Evolutionary conservation across 108 stramenopile species (phyloP), one percentile per base, ranked within the genome.

Genomic region (Epipyxis sp.): DNA sequence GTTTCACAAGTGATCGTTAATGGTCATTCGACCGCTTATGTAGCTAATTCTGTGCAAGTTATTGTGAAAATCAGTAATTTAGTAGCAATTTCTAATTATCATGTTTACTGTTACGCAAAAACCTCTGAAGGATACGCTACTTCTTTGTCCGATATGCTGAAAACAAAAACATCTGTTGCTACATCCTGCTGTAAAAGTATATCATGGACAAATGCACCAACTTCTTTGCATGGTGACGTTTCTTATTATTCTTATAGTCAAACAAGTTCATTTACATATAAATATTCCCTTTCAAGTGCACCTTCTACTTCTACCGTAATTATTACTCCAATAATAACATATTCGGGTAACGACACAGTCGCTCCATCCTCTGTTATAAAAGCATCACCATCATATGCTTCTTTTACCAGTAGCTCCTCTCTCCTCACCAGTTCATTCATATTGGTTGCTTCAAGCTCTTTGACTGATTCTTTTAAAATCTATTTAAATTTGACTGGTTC

Each of bases 111-210:
- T 32, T 65, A 65, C 35, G 61, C 34, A 25, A 32, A 13, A 65
- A 65, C 61, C 6, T 6, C 25, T 16, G 30, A 35, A 37, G 61
- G 61, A 29, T 65, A 13, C 34, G 25, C 61, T 32, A 65, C 20
- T 65, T 3, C 13, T 32, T 65, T 35, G 34, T 6, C 6, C 3
- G 61, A 65, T 6, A 13, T 65, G 25, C 61, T 65, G 34, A 37
- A 29, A 16, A 35, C 61, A 32, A 29, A 37, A 6, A 16, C 6
- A 6, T 6, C 20, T 13, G 25, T 3, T 65, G 34, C 61, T 10
- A 65, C 61, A 65, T 10, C 61, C 25, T 65, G 61, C 34, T 65
- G 61, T 65, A 29, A 37, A 35, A 65, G 30, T 29, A 25, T 65
- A 13, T 32, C 10, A 32, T 65, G 27, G 27, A 32, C 61, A 6